A percentile compares a stretch with the other conserved stretches of the same genome.
Conservation (phyloP, 164 flowering plant species). For the Magnolia changhungtana region DNA sequence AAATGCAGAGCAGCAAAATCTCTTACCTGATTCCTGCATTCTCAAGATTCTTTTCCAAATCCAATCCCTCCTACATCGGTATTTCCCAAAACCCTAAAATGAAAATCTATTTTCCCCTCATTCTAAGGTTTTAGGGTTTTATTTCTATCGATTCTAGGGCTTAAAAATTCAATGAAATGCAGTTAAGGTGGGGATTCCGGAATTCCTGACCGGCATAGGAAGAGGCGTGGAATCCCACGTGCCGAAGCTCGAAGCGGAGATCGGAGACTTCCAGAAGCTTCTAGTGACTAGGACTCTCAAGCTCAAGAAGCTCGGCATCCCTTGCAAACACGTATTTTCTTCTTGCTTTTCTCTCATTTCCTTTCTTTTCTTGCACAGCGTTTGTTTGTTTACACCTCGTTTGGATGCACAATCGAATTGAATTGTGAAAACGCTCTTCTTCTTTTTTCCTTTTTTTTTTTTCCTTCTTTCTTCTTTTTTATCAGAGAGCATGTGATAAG, state of each 20-base stretch:
- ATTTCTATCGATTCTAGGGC: not conserved
- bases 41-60: slow-evolving; percentile 25
- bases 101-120: not conserved
- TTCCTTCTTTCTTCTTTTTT: too few relatives aligned
- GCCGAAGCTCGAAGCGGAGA: slow-evolving; percentile 72
- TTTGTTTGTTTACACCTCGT: not conserved
- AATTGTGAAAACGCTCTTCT: too few relatives aligned
- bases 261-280: slow-evolving; percentile 78
- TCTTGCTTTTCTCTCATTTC: not conserved
- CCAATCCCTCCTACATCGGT: slow-evolving; percentile 11
- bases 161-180: slow-evolving; percentile 14
- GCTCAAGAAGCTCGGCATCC: slow-evolving; percentile 83
- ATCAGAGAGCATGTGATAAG: too few relatives aligned
- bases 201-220: slow-evolving; percentile 79
- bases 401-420: too few relatives aligned
- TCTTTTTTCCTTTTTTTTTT: too few relatives aligned
- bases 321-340: slow-evolving; percentile 72
- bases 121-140: not conserved
- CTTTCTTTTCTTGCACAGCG: not conserved
- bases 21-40: not conserved
- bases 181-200: slow-evolving; percentile 92
- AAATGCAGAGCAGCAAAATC: slow-evolving; percentile 5
- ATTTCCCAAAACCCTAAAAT: not conserved
- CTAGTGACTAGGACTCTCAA: slow-evolving; percentile 77
- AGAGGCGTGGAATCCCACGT: slow-evolving; percentile 73